Evolutionary conservation across 2,329 filamentous ascomycete species (phyloP).

Genomic region (Chrysoporthe austroafricana): DNA sequence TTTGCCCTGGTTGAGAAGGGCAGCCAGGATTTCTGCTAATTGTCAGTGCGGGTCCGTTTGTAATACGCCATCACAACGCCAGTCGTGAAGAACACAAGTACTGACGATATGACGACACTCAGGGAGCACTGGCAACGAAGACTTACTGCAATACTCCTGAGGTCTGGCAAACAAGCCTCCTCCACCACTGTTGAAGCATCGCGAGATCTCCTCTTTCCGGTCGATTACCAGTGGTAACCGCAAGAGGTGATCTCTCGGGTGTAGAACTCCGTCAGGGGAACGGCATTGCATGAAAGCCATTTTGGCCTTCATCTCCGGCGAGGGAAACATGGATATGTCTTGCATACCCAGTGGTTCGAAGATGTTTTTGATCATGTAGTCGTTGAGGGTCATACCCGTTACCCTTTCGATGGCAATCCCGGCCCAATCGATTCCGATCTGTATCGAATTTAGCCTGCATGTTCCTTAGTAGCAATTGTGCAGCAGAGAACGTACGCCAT

Average conservation of each 20-base stretch:
- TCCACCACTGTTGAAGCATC: slow-evolving; percentile 57
- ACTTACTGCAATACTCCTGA: slow-evolving; percentile 58
- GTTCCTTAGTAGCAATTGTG: background rate
- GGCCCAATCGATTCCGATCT: slow-evolving; percentile 57
- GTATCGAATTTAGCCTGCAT: background rate
- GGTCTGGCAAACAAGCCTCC: slow-evolving; percentile 59
- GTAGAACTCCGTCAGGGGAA: slow-evolving; percentile 45
- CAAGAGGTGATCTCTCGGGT: slow-evolving; percentile 49
- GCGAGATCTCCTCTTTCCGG: slow-evolving; percentile 41
- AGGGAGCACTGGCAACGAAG: background rate
- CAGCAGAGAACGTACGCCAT: slow-evolving; percentile 46
- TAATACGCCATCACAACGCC: no score
- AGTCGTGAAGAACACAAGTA: background rate
- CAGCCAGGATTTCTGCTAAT: slow-evolving; percentile 55
- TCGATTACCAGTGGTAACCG: slow-evolving; percentile 47
- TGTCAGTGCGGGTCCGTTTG: background rate
- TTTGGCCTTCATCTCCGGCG: slow-evolving; percentile 51
- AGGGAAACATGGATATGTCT: slow-evolving; percentile 57
- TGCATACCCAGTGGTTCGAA: slow-evolving; percentile 49
- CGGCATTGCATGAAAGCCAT: slow-evolving; percentile 59
- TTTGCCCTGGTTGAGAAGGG: slow-evolving; percentile 63
- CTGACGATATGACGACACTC: background rate
- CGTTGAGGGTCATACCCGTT: slow-evolving; percentile 45
- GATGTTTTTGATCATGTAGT: slow-evolving; percentile 49
- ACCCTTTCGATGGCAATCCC: slow-evolving; percentile 49